Conservation (phyloP, 2,329 filamentous ascomycete species). For the Apiospora koreana region DNA sequence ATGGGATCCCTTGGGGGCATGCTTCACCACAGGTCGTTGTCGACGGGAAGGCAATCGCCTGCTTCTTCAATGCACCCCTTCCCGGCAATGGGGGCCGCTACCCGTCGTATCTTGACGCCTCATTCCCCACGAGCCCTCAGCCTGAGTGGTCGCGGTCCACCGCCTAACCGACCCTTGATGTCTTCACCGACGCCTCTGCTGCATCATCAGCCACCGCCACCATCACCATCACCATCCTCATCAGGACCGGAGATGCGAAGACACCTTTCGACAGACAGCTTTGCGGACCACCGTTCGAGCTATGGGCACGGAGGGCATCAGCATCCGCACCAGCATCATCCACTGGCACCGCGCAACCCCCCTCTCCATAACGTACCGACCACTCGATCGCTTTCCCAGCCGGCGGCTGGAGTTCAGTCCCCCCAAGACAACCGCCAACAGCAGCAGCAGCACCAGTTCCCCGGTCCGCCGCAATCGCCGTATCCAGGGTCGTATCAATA, state of each 20-base stretch:
- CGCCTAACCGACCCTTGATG: slow-evolving; percentile 28
- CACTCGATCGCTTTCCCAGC: slow-evolving; percentile 30
- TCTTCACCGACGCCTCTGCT: slow-evolving; percentile 23
- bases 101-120: slow-evolving; percentile 57
- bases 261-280: slow-evolving; percentile 16
- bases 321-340: slow-evolving; percentile 21
- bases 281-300: not conserved
- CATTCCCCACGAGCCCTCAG: slow-evolving; percentile 59
- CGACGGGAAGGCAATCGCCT: slow-evolving; percentile 26
- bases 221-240: slow-evolving; percentile 19
- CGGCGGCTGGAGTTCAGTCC: not conserved
- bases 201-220: slow-evolving; percentile 21
- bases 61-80: slow-evolving; percentile 28
- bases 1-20: not conserved
- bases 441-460: not conserved
- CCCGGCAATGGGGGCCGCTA: slow-evolving; percentile 28
- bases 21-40: slow-evolving; percentile 6
- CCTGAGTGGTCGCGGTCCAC: slow-evolving; percentile 33
- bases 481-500: not conserved
- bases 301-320: slow-evolving; percentile 11
- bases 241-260: slow-evolving; percentile 23
- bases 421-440: not conserved
- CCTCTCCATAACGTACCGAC: slow-evolving; percentile 16
- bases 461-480: not conserved
- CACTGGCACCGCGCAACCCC: slow-evolving; percentile 18